Percentiles rank a stretch among this genome's conserved stretches.
Conservation (phyloP, 495 filamentous ascomycete genomes). For the Viridothelium virens region DNA sequence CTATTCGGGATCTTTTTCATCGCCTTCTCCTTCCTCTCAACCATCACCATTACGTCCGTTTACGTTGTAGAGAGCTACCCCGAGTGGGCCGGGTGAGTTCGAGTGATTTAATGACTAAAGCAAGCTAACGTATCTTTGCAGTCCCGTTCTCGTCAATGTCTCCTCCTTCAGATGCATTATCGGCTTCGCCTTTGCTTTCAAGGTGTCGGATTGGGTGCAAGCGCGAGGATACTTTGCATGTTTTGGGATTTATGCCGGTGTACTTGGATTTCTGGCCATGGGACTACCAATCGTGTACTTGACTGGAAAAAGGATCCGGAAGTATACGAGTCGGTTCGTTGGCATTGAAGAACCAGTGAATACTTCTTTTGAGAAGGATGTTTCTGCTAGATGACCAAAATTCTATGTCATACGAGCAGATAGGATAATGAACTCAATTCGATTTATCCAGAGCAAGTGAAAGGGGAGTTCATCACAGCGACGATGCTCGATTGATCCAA, state of each 20-base stretch:
- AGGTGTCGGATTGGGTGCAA: slow-evolving; percentile 23
- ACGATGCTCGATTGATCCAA: neutral
- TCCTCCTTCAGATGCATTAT: slow-evolving; percentile 27
- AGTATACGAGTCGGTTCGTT: slow-evolving; percentile 10
- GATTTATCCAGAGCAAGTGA: neutral
- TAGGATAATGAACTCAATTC: neutral
- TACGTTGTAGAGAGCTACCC: slow-evolving; percentile 30
- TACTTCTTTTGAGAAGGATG: neutral
- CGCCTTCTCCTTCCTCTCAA: slow-evolving; percentile 22
- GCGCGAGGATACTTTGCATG: slow-evolving; percentile 21
- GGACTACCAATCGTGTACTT: slow-evolving; percentile 26
- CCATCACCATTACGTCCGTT: slow-evolving; percentile 25
- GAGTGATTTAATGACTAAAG: neutral
- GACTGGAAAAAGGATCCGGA: slow-evolving; percentile 24
- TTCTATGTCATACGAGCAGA: neutral
- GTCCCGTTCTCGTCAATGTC: slow-evolving; percentile 29
- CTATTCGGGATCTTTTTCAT: slow-evolving; percentile 21
- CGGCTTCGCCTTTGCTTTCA: slow-evolving; percentile 24
- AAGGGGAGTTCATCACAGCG: neutral
- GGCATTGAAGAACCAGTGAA: neutral
- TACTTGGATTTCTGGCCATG: slow-evolving; percentile 25
- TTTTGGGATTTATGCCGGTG: slow-evolving; percentile 27
- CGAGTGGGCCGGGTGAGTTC: slow-evolving; percentile 26
- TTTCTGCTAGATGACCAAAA: neutral
- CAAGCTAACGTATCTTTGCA: neutral